Conservation (phyloP, 805 yeast species). For the Grigorovia humatica region DNA sequence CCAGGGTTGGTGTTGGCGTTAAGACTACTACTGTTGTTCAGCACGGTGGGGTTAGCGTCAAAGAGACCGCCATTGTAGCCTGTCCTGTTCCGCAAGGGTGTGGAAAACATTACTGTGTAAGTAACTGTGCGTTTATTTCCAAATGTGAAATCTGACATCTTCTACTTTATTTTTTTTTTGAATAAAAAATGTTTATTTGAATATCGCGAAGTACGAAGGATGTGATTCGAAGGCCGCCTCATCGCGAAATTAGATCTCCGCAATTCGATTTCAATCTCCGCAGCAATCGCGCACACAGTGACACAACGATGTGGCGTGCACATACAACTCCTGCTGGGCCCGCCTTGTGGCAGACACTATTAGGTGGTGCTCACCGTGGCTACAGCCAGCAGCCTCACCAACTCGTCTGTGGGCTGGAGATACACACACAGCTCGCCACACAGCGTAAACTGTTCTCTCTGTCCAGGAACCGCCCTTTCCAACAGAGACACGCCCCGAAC, state of each 20-base stretch:
- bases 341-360: too few species aligned
- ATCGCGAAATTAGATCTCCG: too few species aligned
- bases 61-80: constrained; percentile 12
- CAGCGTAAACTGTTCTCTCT: constrained; percentile 64
- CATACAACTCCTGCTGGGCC: too few species aligned
- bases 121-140: too few species aligned
- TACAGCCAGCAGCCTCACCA: constrained; percentile 12
- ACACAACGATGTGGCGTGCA: too few species aligned
- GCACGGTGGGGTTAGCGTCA: constrained; percentile 8
- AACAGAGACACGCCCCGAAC: constrained; percentile 45
- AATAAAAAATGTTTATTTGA: too few species aligned
- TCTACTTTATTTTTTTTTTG: background rate
- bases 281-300: too few species aligned
- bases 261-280: too few species aligned
- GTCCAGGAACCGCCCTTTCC: constrained; percentile 37
- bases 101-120: constrained; percentile 20
- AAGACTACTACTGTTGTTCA: constrained; percentile 8
- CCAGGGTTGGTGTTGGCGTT: background rate
- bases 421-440: constrained; percentile 83
- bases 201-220: too few species aligned
- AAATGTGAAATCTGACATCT: too few species aligned
- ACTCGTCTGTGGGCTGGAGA: constrained; percentile 81
- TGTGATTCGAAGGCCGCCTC: too few species aligned
- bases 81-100: constrained; percentile 26
- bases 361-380: background rate